These are phyloP conservation scores for Hirsutella thompsonii DNA, from an alignment of 2,329 filamentous ascomycete genomes.

Conservation along the genomic window DNA sequence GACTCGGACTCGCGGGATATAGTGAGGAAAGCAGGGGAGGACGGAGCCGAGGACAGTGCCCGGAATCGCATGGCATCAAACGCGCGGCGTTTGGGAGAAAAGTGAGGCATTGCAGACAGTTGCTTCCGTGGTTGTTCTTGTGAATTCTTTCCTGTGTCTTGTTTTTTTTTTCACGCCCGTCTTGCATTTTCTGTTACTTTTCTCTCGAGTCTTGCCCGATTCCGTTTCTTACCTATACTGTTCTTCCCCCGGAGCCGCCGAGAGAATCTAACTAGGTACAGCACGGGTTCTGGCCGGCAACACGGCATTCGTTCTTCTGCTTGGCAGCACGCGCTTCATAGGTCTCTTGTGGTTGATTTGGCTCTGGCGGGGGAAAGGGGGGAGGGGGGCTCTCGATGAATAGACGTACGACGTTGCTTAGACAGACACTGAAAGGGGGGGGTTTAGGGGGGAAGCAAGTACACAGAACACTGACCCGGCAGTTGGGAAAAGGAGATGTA, in stretches of 20 bases:
- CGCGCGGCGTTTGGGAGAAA: conserved; percentile 6
- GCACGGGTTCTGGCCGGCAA: too few relatives aligned
- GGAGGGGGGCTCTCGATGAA: not conserved
- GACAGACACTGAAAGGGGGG: not conserved
- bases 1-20: not conserved
- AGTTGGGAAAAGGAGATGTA: too few relatives aligned
- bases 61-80: conserved; percentile 6
- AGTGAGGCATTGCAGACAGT: conserved; percentile 2
- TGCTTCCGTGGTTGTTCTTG: not conserved
- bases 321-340: not conserved
- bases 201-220: not conserved
- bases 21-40: not conserved
- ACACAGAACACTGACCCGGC: too few relatives aligned
- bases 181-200: not conserved
- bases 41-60: not conserved
- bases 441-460: not conserved
- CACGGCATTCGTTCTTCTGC: not conserved
- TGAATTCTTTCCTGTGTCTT: not conserved
- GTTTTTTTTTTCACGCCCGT: not conserved
- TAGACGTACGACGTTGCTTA: not conserved
- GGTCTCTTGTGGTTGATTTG: not conserved
- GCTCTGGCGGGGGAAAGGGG: not conserved
- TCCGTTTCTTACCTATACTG: not conserved
- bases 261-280: too few relatives aligned
- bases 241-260: not conserved